Percentiles rank a stretch among this genome's conserved stretches.
Evolutionary conservation across 2,329 filamentous ascomycete species (phyloP).

Genomic region (Hysterium pulicare): DNA sequence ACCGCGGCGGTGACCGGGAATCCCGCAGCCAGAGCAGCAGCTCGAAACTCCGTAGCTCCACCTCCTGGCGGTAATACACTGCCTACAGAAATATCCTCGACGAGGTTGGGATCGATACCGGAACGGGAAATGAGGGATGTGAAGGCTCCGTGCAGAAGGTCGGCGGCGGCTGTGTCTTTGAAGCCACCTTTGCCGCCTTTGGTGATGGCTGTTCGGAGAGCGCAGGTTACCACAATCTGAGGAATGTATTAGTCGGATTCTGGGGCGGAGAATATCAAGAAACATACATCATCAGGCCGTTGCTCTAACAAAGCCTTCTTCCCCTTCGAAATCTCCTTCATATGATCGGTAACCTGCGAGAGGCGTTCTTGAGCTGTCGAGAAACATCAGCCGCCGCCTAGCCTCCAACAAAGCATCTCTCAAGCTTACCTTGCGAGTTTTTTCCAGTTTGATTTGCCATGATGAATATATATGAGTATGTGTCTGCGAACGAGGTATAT

Average conservation of each 20-base stretch:
- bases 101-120: slow-evolving; percentile 78
- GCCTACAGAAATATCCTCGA: slow-evolving; percentile 91
- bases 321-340: slow-evolving; percentile 41
- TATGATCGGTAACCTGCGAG: slow-evolving; percentile 56
- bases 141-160: slow-evolving; percentile 81
- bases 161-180: slow-evolving; percentile 87
- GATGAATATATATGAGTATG: slow-evolving; percentile 10
- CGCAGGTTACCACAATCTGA: slow-evolving; percentile 81
- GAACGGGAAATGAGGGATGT: slow-evolving; percentile 79
- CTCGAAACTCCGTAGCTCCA: slow-evolving; percentile 94
- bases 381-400: slow-evolving; percentile 1
- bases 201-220: slow-evolving; percentile 86
- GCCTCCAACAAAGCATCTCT: not conserved
- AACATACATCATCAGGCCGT: slow-evolving; percentile 55
- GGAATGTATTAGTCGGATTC: not conserved
- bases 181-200: slow-evolving; percentile 91
- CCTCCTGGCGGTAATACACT: slow-evolving; percentile 88
- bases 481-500: not conserved
- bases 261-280: no score
- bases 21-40: slow-evolving; percentile 83
- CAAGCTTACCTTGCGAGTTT: slow-evolving; percentile 18
- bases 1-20: slow-evolving; percentile 85
- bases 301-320: slow-evolving; percentile 48
- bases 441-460: slow-evolving; percentile 39
- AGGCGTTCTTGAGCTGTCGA: slow-evolving; percentile 55